phyloP scores from a whole-genome alignment of 345 rosid species.

The Stellera chamaejasme region DNA sequence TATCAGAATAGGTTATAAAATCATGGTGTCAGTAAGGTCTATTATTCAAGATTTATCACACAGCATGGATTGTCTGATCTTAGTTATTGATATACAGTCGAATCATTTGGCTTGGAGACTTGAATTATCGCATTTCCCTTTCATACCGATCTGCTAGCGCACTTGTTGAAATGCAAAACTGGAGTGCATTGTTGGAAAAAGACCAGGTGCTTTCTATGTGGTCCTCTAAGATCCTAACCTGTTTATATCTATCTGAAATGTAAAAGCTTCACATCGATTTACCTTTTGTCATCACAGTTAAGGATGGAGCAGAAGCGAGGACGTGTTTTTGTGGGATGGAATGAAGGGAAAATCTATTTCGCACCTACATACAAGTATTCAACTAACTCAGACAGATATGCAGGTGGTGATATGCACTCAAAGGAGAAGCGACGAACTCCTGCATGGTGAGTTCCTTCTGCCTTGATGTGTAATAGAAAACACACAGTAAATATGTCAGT shows the following conservation, averaged over 20 bases:
- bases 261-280: background rate
- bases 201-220: background rate
- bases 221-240: too few relatives aligned
- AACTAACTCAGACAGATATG: slow-evolving; percentile 66
- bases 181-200: background rate
- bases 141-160: background rate
- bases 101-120: slow-evolving; percentile 1
- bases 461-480: background rate
- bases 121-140: background rate
- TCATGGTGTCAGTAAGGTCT: too few relatives aligned
- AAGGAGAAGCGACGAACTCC: slow-evolving; percentile 91
- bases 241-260: background rate
- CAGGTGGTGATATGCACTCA: slow-evolving; percentile 54
- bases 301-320: slow-evolving; percentile 91
- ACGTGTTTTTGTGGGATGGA: slow-evolving; percentile 82
- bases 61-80: too few relatives aligned
- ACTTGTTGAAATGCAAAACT: background rate
- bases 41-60: too few relatives aligned
- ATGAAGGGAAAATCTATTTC: slow-evolving; percentile 80
- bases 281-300: slow-evolving; percentile 35
- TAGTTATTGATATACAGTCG: background rate
- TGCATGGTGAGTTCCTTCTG: slow-evolving; percentile 57
- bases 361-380: slow-evolving; percentile 95
- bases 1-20: too few relatives aligned
- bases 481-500: too few relatives aligned